phyloP scores from a whole-genome alignment of 108 stramenopile genomes.

The Pseudonitzschia delicatissima region DNA sequence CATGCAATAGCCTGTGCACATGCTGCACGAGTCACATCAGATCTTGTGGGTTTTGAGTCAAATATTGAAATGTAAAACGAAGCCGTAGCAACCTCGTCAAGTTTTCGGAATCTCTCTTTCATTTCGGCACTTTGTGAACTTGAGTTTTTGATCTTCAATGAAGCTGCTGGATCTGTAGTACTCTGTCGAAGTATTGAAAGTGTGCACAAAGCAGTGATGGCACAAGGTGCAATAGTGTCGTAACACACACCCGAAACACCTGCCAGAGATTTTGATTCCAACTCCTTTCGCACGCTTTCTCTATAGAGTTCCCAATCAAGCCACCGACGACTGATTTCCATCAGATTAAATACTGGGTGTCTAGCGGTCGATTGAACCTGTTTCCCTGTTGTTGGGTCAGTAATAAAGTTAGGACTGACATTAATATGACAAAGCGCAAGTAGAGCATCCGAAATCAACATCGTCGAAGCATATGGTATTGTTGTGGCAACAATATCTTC shows the following conservation, averaged over 20 bases:
- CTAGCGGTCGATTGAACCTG: constrained; percentile 52
- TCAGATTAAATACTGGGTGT: constrained; percentile 73
- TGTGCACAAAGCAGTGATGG: constrained; percentile 76
- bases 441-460: constrained; percentile 73
- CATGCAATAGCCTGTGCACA: constrained; percentile 81
- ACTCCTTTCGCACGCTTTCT: constrained; percentile 48
- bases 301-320: constrained; percentile 85
- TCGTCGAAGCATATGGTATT: constrained; percentile 64
- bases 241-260: constrained; percentile 61
- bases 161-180: constrained; percentile 43
- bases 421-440: constrained; percentile 77
- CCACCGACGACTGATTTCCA: constrained; percentile 62
- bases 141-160: constrained; percentile 20
- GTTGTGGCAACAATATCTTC: constrained; percentile 43
- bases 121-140: constrained; percentile 1
- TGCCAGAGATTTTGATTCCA: constrained; percentile 34
- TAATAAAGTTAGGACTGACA: constrained; percentile 58
- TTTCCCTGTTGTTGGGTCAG: constrained; percentile 67
- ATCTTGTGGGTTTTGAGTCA: constrained; percentile 41
- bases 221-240: constrained; percentile 62
- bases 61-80: constrained; percentile 73
- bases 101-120: constrained; percentile 4
- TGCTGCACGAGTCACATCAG: constrained; percentile 77
- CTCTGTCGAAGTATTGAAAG: constrained; percentile 70
- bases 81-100: constrained; percentile 42